Conservation (phyloP, 2,329 filamentous ascomycete species). For the Nothomitra cinnamomea region DNA sequence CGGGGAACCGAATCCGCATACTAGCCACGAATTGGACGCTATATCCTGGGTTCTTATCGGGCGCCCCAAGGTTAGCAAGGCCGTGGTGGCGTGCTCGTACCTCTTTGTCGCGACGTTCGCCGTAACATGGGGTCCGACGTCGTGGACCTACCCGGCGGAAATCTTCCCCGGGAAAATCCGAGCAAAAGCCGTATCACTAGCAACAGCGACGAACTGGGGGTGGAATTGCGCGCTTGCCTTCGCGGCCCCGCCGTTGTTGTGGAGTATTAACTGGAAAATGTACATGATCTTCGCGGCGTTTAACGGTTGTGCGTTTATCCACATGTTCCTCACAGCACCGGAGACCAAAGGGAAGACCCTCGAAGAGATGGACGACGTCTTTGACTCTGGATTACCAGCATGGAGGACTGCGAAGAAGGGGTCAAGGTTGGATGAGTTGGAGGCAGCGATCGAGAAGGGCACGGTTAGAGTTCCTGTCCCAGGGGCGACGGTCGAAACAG, state of each 20-base stretch:
- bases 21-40: constrained; percentile 34
- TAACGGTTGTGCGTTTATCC: constrained; percentile 48
- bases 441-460: constrained; percentile 4
- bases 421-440: background rate
- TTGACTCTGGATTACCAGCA: constrained; percentile 30
- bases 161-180: constrained; percentile 23
- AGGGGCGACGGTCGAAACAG: too few relatives aligned
- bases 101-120: constrained; percentile 84
- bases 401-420: constrained; percentile 2
- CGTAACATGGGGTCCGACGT: constrained; percentile 28
- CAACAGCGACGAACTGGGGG: constrained; percentile 22
- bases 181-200: constrained; percentile 17
- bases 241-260: constrained; percentile 40
- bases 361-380: constrained; percentile 62
- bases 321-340: constrained; percentile 49
- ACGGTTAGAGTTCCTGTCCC: constrained; percentile 1
- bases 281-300: constrained; percentile 66
- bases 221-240: constrained; percentile 28
- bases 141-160: constrained; percentile 23
- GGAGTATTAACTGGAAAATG: constrained; percentile 40
- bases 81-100: constrained; percentile 44
- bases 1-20: constrained; percentile 41
- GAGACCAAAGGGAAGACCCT: constrained; percentile 59
- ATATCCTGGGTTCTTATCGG: constrained; percentile 59
- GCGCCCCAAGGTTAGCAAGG: constrained; percentile 20